phyloP scores from a whole-genome alignment of 345 rosid genomes.

The Durio zibethinus region DNA sequence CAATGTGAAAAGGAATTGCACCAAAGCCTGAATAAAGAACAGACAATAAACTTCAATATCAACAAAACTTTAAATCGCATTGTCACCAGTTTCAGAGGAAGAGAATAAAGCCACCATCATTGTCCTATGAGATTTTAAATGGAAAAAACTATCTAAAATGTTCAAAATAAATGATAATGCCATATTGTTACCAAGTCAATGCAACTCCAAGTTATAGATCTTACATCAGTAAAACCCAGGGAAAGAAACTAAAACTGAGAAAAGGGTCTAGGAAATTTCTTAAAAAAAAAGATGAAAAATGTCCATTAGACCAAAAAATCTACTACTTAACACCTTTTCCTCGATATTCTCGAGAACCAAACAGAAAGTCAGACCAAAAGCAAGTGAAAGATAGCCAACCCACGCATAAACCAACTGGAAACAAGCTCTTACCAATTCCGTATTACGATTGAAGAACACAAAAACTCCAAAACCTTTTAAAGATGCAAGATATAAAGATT shows the following conservation, averaged over 20 bases:
- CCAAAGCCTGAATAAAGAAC: neutral
- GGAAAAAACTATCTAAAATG: too few relatives aligned
- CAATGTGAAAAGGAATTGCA: too few relatives aligned
- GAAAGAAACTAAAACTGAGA: neutral
- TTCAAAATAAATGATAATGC: neutral
- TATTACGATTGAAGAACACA: neutral
- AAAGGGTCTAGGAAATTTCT: neutral
- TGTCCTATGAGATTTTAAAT: neutral
- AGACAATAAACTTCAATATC: neutral
- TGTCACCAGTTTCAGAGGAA: neutral
- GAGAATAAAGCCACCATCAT: neutral
- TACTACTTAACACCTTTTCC: neutral
- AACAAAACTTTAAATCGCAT: too few relatives aligned
- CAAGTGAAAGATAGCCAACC: neutral
- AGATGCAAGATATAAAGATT: neutral
- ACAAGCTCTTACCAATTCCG: neutral
- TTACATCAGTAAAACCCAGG: too few relatives aligned
- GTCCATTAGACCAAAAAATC: neutral
- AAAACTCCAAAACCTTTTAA: neutral
- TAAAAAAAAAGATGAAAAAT: too few relatives aligned
- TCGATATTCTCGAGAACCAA: neutral
- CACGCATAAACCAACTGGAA: neutral
- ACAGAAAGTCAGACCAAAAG: neutral
- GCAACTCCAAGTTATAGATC: neutral
- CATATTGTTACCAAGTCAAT: neutral